Percentiles rank a stretch among this genome's conserved stretches.
Evolutionary conservation across 192 early-diverging fungal genomes (phyloP).

Genomic region (Podila minutissima): DNA sequence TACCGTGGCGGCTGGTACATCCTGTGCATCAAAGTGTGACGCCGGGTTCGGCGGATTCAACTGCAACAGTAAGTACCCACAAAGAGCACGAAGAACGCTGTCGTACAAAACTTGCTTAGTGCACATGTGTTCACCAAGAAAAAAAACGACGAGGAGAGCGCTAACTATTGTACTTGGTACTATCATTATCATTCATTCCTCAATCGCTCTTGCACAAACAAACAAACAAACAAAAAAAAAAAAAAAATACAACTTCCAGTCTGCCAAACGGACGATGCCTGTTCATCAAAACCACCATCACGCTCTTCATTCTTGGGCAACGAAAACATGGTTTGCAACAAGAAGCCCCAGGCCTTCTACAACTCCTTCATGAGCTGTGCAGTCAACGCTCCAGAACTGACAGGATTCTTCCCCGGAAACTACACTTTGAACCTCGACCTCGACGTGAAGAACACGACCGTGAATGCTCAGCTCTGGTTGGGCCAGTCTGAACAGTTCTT

Average conservation of each 20-base stretch:
- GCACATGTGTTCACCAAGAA: neutral
- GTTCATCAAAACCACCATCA: slow-evolving; percentile 33
- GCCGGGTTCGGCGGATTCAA: slow-evolving; percentile 66
- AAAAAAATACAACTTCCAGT: neutral
- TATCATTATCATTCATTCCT: too few species aligned
- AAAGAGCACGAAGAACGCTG: neutral
- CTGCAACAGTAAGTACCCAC: slow-evolving; percentile 53
- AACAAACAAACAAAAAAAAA: neutral
- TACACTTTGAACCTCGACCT: slow-evolving; percentile 53
- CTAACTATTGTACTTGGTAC: too few species aligned
- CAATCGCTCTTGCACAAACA: neutral
- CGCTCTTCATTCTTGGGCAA: slow-evolving; percentile 33
- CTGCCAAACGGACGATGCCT: slow-evolving; percentile 54
- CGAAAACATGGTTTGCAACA: slow-evolving; percentile 62
- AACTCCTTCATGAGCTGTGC: slow-evolving; percentile 49
- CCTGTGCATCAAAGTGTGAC: slow-evolving; percentile 52
- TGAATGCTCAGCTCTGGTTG: slow-evolving; percentile 58
- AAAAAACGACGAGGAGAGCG: neutral
- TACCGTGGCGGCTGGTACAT: slow-evolving; percentile 1
- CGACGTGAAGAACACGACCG: slow-evolving; percentile 32
- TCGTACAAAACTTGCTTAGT: neutral
- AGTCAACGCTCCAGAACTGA: slow-evolving; percentile 47
- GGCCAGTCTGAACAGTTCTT: slow-evolving; percentile 59
- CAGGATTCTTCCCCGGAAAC: slow-evolving; percentile 51
- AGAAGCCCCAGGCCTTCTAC: slow-evolving; percentile 55